Evolutionary conservation across 768 basidiomycete genomes (phyloP).

Genomic region (Boletus sensibilis): DNA sequence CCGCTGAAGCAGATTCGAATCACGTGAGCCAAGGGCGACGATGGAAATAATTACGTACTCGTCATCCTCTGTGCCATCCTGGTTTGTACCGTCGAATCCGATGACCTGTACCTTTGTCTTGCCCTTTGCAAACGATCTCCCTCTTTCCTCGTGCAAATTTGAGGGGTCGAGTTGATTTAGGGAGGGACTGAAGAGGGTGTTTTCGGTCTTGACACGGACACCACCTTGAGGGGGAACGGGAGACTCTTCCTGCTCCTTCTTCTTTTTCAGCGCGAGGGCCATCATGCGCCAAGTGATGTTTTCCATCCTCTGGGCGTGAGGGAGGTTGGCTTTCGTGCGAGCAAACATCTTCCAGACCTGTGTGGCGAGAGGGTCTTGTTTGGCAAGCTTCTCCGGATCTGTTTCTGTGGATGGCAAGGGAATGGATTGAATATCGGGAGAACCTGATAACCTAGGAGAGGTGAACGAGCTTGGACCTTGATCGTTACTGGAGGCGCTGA

Average conservation of each 20-base stretch:
- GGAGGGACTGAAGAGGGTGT: neutral
- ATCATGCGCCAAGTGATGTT: slow-evolving; percentile 99
- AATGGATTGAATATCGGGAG: slow-evolving; percentile 58
- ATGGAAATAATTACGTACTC: slow-evolving; percentile 54
- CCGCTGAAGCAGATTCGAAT: slow-evolving; percentile 36
- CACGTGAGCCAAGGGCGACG: slow-evolving; percentile 22
- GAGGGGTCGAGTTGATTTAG: slow-evolving; percentile 1
- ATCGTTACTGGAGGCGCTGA: slow-evolving; percentile 33
- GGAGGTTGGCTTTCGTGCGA: slow-evolving; percentile 82
- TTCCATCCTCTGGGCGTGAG: slow-evolving; percentile 95
- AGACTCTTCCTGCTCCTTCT: slow-evolving; percentile 65
- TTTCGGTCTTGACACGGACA: slow-evolving; percentile 26
- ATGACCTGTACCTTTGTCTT: slow-evolving; percentile 75
- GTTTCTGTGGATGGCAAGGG: slow-evolving; percentile 42
- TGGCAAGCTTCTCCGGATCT: slow-evolving; percentile 67
- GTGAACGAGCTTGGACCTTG: slow-evolving; percentile 53
- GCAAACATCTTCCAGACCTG: slow-evolving; percentile 98
- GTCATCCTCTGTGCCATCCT: slow-evolving; percentile 68
- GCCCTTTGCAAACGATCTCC: slow-evolving; percentile 76
- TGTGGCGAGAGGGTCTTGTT: slow-evolving; percentile 88
- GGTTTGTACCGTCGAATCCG: slow-evolving; percentile 76
- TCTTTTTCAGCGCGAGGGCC: slow-evolving; percentile 90
- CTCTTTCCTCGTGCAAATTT: slow-evolving; percentile 48
- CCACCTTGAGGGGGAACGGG: neutral
- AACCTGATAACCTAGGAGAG: slow-evolving; percentile 65